Conservation (phyloP, 129 eudicot species). For the Centrapalus pauciflorus region DNA sequence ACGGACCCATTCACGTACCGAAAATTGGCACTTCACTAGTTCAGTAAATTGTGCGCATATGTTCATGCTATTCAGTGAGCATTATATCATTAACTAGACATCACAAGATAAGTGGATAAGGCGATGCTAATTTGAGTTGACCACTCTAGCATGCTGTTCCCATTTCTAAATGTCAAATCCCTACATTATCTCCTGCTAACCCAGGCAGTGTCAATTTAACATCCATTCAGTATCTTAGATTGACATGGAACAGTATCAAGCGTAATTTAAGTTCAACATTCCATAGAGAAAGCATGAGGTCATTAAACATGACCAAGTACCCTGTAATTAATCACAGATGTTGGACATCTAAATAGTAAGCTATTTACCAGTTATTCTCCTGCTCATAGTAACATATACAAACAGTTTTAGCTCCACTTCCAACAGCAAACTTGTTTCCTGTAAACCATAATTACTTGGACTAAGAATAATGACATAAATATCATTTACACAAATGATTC, state of each 20-base stretch:
- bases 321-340: not conserved
- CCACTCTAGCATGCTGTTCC: not conserved
- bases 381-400: slow-evolving; percentile 99
- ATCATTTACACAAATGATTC: slow-evolving; percentile 5
- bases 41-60: too few species aligned
- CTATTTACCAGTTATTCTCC: slow-evolving; percentile 89
- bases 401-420: slow-evolving; percentile 99
- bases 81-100: too few species aligned
- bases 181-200: not conserved
- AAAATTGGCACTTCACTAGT: too few species aligned
- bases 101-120: too few species aligned
- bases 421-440: slow-evolving; percentile 99
- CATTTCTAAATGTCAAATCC: not conserved
- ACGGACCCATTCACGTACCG: too few species aligned
- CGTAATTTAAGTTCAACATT: not conserved
- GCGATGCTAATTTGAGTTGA: too few species aligned
- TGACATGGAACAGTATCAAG: not conserved
- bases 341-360: slow-evolving; percentile 3
- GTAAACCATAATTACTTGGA: slow-evolving; percentile 28
- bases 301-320: not conserved
- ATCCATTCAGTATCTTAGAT: not conserved
- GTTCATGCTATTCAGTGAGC: too few species aligned
- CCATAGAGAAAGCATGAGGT: not conserved
- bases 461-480: slow-evolving; percentile 10
- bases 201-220: not conserved